phyloP scores from a whole-genome alignment of 768 basidiomycete species.

The Lanmaoa pseudosensibilis region DNA sequence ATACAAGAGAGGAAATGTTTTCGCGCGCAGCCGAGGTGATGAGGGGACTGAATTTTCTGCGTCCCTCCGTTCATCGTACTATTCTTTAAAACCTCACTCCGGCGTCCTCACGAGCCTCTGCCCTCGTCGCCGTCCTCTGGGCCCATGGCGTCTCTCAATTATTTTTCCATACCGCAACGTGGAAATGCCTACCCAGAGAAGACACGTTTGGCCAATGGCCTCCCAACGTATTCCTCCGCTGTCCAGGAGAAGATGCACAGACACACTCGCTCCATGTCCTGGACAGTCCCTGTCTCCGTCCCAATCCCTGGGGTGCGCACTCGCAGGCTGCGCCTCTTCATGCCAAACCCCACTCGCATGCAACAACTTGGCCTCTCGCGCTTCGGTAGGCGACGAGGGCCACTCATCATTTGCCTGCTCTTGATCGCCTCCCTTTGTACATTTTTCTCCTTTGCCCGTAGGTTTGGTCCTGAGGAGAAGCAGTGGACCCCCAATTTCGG shows the following conservation, averaged over 20 bases:
- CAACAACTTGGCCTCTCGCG: conserved; percentile 56
- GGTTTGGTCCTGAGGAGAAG: conserved; percentile 60
- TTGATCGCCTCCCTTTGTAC: conserved; percentile 50
- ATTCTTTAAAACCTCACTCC: conserved; percentile 16
- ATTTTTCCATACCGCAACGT: conserved; percentile 47
- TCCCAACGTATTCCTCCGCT: conserved; percentile 54
- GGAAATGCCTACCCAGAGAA: conserved; percentile 49
- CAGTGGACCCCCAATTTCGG: conserved; percentile 61
- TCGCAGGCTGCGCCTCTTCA: conserved; percentile 54
- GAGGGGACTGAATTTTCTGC: conserved; percentile 18
- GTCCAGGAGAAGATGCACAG: conserved; percentile 65
- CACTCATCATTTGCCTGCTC: conserved; percentile 49
- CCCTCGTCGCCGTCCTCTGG: conserved; percentile 16
- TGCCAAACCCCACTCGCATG: conserved; percentile 61
- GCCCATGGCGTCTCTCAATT: conserved; percentile 47
- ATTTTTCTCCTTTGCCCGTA: conserved; percentile 58
- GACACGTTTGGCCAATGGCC: conserved; percentile 40
- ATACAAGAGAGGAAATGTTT: conserved; percentile 27
- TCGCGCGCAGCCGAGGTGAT: conserved; percentile 15
- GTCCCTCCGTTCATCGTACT: neutral
- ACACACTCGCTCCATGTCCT: conserved; percentile 46
- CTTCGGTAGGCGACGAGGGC: conserved; percentile 59
- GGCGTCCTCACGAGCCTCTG: conserved; percentile 22
- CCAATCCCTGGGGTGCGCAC: conserved; percentile 59
- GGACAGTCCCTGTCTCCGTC: conserved; percentile 60